Base-by-base conservation (phyloP, 805 yeast species). In the Priceomyces castillae region DNA sequence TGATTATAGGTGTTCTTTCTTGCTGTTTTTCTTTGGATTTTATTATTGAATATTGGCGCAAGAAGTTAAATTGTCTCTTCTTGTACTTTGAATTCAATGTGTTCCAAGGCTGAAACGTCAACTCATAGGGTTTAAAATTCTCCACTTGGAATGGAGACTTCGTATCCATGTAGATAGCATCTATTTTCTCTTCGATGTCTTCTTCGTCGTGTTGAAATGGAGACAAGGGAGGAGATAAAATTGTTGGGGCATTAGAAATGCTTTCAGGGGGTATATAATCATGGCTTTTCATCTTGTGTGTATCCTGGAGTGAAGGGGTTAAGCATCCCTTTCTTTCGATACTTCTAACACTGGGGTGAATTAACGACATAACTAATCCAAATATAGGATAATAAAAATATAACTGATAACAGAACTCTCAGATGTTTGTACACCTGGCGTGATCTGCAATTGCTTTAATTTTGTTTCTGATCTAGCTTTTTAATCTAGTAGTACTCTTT, bases 21-120 rank as follows among this genome's bases (percentile, higher is more conserved):
- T 30, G 26, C n/a, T 26, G 34, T 42, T 37, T 38, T 48, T 43
- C 37, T 37, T 28, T 28, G n/a, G 37, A 16, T 4, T 60, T 54
- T 9, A 61, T 57, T 16, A 65, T 59, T 22, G 67, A 62, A 58
- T 82, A 82, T 51, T 78, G 78, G 44, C 71, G 71, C 46, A 82
- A 64, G 50, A 81, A 82, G n/a, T 57, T 58, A 43, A 78, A 51
- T 47, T 80, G 84, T 37, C 67, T 63, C 39, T 57, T 61, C 55
- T 77, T 80, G 61, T 69, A 81, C 38, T 67, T 66, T 30, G 71
- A 65, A 4, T 58, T 65, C 43, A 77, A 54, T 34, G 68, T 69
- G 7, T 59, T 48, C 78, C 81, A 80, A 4, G 86, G 79, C 51
- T 73, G 70, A 44, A 82, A 67, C 30, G 68, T 73, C 47, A 82